A percentile compares a stretch with the other conserved stretches of the same genome.
phyloP scores from a whole-genome alignment of 495 filamentous ascomycete genomes.

The Mycothermus thermophilus region DNA sequence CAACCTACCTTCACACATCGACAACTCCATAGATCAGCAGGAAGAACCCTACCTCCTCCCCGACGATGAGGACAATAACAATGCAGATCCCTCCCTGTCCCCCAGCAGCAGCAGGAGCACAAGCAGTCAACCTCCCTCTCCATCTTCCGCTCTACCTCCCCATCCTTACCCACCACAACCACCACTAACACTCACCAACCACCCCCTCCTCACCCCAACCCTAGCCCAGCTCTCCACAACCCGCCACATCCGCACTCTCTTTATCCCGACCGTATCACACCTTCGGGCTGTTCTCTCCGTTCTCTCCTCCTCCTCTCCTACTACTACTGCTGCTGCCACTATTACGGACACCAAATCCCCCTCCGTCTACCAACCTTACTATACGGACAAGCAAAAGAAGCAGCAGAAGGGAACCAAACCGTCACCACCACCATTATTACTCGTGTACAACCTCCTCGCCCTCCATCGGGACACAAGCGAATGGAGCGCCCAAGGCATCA shows the following conservation, averaged over 20 bases:
- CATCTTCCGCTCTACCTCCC: no score
- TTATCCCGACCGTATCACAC: conserved; percentile 59
- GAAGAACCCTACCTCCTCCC: no score
- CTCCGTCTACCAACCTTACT: conserved; percentile 4
- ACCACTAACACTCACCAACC: background rate
- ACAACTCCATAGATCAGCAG: background rate
- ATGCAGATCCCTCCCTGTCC: no score
- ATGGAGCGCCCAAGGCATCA: conserved; percentile 72
- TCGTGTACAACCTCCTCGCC: conserved; percentile 50
- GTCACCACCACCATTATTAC: conserved; percentile 39
- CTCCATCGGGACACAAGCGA: conserved; percentile 62
- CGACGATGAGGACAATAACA: no score
- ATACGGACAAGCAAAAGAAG: background rate
- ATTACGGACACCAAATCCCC: conserved; percentile 14
- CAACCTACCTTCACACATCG: background rate
- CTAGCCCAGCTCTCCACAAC: conserved; percentile 55
- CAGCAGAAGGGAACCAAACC: background rate
- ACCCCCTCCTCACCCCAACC: conserved; percentile 42
- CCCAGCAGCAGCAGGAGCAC: no score
- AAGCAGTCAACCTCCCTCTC: no score
- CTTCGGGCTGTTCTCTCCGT: conserved; percentile 61
- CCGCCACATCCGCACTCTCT: conserved; percentile 52
- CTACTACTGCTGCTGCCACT: conserved; percentile 12
- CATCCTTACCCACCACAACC: background rate
- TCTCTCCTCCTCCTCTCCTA: conserved; percentile 23